A percentile compares a stretch with the other conserved stretches of the same genome.
Evolutionary conservation across 1,284 basidiomycete species (phyloP).

Genomic region (Apiotrichum brassicae): DNA sequence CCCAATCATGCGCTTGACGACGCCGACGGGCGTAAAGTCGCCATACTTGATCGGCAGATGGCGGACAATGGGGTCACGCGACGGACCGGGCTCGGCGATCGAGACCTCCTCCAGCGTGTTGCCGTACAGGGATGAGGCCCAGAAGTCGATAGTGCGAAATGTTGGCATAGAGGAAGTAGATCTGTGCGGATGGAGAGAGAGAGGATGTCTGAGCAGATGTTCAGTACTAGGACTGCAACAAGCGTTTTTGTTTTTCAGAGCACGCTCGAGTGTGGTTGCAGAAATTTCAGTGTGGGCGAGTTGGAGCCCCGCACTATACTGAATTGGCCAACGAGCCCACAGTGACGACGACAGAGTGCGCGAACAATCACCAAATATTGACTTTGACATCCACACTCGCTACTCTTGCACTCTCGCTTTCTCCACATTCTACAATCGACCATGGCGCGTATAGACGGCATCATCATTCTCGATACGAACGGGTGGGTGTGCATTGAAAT

Average conservation of each 20-base stretch:
- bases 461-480: conserved; percentile 76
- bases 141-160: conserved; percentile 33
- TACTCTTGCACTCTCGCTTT: not conserved
- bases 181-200: too few species aligned
- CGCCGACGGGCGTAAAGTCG: conserved; percentile 27
- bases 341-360: too few species aligned
- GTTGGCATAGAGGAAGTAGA: conserved; percentile 10
- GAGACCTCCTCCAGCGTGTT: conserved; percentile 42
- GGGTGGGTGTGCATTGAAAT: conserved; percentile 57
- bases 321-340: too few species aligned
- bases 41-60: conserved; percentile 39
- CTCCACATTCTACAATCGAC: not conserved
- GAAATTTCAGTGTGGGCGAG: too few species aligned
- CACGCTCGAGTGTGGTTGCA: too few species aligned
- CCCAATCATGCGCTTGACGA: conserved; percentile 30
- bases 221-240: too few species aligned
- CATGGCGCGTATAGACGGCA: conserved; percentile 63
- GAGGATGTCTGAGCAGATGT: not conserved
- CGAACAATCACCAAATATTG: too few species aligned
- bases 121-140: conserved; percentile 40
- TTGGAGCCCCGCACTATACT: too few species aligned
- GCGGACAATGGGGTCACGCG: conserved; percentile 35
- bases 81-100: conserved; percentile 28
- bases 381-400: too few species aligned
- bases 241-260: too few species aligned